Conservation (phyloP, 345 rosid genomes). For the Boechera stricta region DNA sequence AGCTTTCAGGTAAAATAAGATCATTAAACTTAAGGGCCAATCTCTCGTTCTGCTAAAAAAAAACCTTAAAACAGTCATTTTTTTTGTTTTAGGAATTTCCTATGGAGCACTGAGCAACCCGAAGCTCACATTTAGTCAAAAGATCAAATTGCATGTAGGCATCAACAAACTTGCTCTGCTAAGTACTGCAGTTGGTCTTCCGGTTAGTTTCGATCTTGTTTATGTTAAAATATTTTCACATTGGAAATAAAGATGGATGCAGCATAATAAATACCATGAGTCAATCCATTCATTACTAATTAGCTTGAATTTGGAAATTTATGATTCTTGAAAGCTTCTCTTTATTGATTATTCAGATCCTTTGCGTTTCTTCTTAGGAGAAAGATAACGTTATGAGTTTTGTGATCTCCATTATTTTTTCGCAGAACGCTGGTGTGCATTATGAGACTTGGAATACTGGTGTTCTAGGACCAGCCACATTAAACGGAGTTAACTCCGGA, state of each 20-base stretch:
- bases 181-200: slow-evolving; percentile 82
- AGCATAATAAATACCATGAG: neutral
- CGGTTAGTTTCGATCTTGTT: slow-evolving; percentile 56
- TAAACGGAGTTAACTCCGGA: slow-evolving; percentile 72
- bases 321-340: neutral
- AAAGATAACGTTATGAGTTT: neutral
- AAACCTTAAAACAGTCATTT: slow-evolving; percentile 5
- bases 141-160: slow-evolving; percentile 70
- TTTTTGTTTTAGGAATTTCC: slow-evolving; percentile 61
- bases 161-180: slow-evolving; percentile 73
- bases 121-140: slow-evolving; percentile 63
- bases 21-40: neutral
- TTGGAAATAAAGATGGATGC: neutral
- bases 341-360: slow-evolving; percentile 29
- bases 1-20: slow-evolving; percentile 59
- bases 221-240: neutral
- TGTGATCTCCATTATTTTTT: neutral
- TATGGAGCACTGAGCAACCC: slow-evolving; percentile 59
- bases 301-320: neutral
- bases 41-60: neutral
- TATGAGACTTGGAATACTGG: slow-evolving; percentile 79
- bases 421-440: slow-evolving; percentile 71
- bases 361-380: slow-evolving; percentile 41
- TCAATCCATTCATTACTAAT: neutral
- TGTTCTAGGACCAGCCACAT: slow-evolving; percentile 67